Conservation (phyloP, 2,329 filamentous ascomycete species). For the Lojkania enalia region DNA sequence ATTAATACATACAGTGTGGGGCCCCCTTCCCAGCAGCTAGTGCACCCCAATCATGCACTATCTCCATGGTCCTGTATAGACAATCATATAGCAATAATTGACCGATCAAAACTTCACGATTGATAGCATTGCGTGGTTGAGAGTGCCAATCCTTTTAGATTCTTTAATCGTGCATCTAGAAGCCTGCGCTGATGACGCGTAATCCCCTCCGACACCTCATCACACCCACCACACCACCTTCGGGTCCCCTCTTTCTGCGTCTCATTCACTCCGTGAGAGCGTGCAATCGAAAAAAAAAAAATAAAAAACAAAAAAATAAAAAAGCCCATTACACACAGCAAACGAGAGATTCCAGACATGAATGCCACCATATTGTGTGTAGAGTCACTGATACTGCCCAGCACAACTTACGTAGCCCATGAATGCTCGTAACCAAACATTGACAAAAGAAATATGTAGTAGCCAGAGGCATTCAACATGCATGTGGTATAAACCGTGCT, state of each 20-base stretch:
- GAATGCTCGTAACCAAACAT: conserved; percentile 27
- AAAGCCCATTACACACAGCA: conserved; percentile 6
- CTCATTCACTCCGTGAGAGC: background rate
- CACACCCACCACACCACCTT: background rate
- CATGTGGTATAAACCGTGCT: conserved; percentile 40
- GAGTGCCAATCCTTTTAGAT: no score
- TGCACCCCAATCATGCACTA: no score
- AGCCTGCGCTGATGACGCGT: no score
- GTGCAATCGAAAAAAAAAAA: background rate
- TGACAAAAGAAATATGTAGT: conserved; percentile 33
- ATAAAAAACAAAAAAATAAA: conserved; percentile 1
- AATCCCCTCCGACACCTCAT: background rate
- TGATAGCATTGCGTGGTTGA: no score
- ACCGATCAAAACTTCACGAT: no score
- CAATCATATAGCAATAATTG: no score
- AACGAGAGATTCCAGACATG: conserved; percentile 4
- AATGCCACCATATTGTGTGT: conserved; percentile 13
- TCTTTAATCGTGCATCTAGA: no score
- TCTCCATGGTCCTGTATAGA: no score
- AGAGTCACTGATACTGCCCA: conserved; percentile 5
- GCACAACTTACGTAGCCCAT: no score
- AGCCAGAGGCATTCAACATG: conserved; percentile 21
- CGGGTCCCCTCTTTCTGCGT: conserved; percentile 1
- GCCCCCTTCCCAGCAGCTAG: no score
- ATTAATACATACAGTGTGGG: no score